These are phyloP conservation scores for Alternaria solani DNA, from an alignment of 2,329 filamentous ascomycete species.

Conservation along the genomic window DNA sequence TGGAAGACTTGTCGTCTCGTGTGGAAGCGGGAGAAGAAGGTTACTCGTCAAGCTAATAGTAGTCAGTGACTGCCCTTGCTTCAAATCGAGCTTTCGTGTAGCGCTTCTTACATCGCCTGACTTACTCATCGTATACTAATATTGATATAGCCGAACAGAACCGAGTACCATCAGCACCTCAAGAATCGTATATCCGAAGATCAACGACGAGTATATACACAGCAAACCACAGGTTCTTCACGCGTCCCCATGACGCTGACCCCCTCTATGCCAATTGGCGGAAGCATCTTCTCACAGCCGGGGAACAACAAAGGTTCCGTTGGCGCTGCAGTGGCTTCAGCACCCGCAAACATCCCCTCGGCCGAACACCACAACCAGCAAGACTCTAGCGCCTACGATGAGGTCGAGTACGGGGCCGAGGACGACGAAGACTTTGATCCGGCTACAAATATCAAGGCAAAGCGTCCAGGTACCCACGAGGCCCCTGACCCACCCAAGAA, in stretches of 20 bases:
- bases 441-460: not conserved
- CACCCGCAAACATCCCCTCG: not conserved
- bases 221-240: not conserved
- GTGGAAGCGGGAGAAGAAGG: not conserved
- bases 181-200: not conserved
- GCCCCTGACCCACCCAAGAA: not conserved
- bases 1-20: not conserved
- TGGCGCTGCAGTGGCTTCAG: not conserved
- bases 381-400: not conserved
- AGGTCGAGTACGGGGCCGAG: not conserved
- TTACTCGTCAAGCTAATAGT: not conserved
- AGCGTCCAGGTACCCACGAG: not conserved
- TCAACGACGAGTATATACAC: not conserved
- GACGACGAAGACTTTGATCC: not conserved
- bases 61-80: not conserved
- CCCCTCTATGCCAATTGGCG: not conserved
- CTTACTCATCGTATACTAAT: not conserved
- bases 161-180: not conserved
- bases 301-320: not conserved
- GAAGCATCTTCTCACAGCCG: not conserved
- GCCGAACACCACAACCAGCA: not conserved
- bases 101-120: not conserved
- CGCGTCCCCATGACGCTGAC: not conserved
- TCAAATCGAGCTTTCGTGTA: not conserved
- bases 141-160: not conserved